Conservation (phyloP, 2,329 filamentous ascomycete genomes). For the Beauveria asiatica region DNA sequence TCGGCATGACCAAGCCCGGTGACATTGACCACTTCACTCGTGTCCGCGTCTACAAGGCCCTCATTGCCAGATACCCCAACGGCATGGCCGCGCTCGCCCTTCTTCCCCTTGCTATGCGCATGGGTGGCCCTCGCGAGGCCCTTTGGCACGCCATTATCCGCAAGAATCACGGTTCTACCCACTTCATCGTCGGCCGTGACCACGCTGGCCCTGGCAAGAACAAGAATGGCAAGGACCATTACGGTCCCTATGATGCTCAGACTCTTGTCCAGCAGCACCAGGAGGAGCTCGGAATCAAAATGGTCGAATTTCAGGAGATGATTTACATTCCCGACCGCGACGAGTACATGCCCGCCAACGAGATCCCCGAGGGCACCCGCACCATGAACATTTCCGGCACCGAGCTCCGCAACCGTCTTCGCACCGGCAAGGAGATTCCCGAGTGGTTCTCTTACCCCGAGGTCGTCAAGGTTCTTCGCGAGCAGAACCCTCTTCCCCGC, state of each 20-base stretch:
- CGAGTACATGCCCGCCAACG: constrained; percentile 89
- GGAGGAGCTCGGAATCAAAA: constrained; percentile 94
- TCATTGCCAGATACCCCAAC: constrained; percentile 94
- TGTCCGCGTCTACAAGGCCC: constrained; percentile 95
- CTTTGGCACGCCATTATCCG: constrained; percentile 99
- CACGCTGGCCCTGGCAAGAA: constrained; percentile 98
- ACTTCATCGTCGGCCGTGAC: constrained; percentile 98
- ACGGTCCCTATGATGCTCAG: constrained; percentile 96
- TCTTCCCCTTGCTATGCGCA: constrained; percentile 93
- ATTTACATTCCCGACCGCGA: constrained; percentile 96
- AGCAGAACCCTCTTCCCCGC: constrained; percentile 87
- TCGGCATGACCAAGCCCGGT: constrained; percentile 96
- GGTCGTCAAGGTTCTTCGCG: constrained; percentile 90
- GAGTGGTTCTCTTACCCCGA: constrained; percentile 99
- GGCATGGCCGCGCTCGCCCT: constrained; percentile 97
- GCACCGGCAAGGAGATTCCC: constrained; percentile 87
- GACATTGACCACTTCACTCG: constrained; percentile 99
- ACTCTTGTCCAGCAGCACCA: constrained; percentile 93
- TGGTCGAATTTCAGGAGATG: constrained; percentile 99
- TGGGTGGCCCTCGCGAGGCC: constrained; percentile 96
- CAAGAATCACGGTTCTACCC: constrained; percentile 97
- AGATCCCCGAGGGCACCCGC: constrained; percentile 74
- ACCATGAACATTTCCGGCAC: constrained; percentile 83
- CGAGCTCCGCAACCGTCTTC: constrained; percentile 85
- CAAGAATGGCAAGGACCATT: constrained; percentile 93